Evolutionary conservation across 495 filamentous ascomycete genomes (phyloP).

Genomic region (Clohesyomyces aquaticus): DNA sequence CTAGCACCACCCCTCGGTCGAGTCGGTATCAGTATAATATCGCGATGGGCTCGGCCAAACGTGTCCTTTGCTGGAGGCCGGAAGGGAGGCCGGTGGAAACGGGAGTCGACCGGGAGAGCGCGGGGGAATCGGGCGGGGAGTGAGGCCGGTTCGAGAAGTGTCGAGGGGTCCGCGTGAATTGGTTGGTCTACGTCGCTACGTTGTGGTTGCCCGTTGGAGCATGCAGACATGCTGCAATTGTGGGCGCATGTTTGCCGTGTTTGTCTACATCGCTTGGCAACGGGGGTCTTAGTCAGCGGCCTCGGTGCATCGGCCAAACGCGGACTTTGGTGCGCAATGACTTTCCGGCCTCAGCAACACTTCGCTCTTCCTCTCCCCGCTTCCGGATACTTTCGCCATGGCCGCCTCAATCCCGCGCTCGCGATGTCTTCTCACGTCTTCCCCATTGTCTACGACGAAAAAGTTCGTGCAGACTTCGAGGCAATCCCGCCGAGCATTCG

Average conservation of each 20-base stretch:
- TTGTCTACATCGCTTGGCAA: conserved; percentile 10
- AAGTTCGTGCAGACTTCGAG: not conserved
- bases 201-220: conserved; percentile 19
- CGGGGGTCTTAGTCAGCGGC: conserved; percentile 5
- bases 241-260: conserved; percentile 34
- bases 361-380: not conserved
- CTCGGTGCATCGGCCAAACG: conserved; percentile 13
- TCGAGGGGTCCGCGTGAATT: conserved; percentile 10
- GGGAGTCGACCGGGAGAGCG: not conserved
- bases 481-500: conserved; percentile 45
- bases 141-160: not conserved
- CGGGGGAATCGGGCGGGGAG: not conserved
- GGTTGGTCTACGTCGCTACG: conserved; percentile 20
- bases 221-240: conserved; percentile 36
- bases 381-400: conserved; percentile 5
- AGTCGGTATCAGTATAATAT: conserved; percentile 6
- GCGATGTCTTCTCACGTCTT: conserved; percentile 22
- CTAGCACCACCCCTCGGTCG: conserved; percentile 10
- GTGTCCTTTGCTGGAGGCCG: conserved; percentile 22
- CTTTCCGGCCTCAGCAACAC: conserved; percentile 3
- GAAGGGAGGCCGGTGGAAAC: not conserved
- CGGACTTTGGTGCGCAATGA: not conserved
- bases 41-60: conserved; percentile 22
- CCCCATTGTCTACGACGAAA: not conserved
- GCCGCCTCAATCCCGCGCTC: conserved; percentile 24